Percentiles rank a stretch among this genome's conserved stretches.
Evolutionary conservation across 192 early-diverging fungal species (phyloP).

Genomic region (Entomortierella chlamydospora): DNA sequence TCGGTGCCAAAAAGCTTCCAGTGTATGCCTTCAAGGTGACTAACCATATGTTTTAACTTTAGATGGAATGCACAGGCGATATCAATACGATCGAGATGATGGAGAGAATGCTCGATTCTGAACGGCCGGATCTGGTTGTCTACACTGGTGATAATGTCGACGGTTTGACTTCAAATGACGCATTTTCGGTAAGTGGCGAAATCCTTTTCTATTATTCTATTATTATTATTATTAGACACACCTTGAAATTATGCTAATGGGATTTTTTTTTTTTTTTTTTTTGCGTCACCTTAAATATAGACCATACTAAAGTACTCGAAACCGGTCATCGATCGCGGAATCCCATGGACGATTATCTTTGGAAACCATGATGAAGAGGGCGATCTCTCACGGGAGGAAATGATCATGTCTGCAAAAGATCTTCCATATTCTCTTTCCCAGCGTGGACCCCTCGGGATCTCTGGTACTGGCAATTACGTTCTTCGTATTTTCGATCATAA

Average conservation of each 20-base stretch:
- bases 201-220: not conserved
- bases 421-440: conserved; percentile 54
- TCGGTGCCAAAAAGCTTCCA: too few relatives aligned
- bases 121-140: conserved; percentile 59
- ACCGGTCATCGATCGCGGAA: conserved; percentile 37
- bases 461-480: conserved; percentile 58
- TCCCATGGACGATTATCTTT: conserved; percentile 58
- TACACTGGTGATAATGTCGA: conserved; percentile 61
- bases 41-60: not conserved
- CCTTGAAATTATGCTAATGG: too few relatives aligned
- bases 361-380: conserved; percentile 61
- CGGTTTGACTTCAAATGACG: conserved; percentile 47
- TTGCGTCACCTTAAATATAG: too few relatives aligned
- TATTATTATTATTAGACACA: not conserved
- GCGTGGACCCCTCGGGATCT: conserved; percentile 49
- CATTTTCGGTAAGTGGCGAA: conserved; percentile 28
- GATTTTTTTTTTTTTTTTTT: not conserved
- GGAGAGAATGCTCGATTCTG: conserved; percentile 55
- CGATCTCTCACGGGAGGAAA: conserved; percentile 58
- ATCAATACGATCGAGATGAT: conserved; percentile 51
- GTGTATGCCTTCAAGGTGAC: too few relatives aligned
- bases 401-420: conserved; percentile 49
- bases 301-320: conserved; percentile 48
- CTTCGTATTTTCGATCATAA: conserved; percentile 37
- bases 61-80: conserved; percentile 58